Percentiles rank a stretch among this genome's conserved stretches.
phyloP scores from a whole-genome alignment of 2,329 filamentous ascomycete species.

The Balansia obtecta region DNA sequence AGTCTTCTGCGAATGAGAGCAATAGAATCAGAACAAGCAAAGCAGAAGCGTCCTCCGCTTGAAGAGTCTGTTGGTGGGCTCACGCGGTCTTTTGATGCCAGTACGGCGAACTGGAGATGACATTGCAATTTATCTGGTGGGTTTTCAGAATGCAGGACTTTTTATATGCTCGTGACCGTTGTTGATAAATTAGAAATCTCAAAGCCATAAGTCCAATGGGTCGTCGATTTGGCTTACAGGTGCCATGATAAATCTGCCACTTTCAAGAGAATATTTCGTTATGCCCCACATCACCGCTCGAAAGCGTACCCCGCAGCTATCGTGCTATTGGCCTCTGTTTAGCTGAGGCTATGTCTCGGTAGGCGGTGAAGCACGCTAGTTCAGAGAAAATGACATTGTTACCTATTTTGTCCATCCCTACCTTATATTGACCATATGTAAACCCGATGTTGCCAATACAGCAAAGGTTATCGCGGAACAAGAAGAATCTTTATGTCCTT shows the following conservation, averaged over 20 bases:
- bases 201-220: too few relatives aligned
- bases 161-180: too few relatives aligned
- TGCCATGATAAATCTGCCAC: background rate
- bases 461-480: too few relatives aligned
- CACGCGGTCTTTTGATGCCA: conserved; percentile 32
- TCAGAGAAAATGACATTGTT: background rate
- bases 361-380: background rate
- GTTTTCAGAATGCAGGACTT: too few relatives aligned
- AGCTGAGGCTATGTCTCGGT: background rate
- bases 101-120: conserved; percentile 27
- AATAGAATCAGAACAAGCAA: too few relatives aligned
- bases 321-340: background rate
- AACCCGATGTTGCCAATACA: too few relatives aligned
- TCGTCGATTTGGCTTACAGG: background rate
- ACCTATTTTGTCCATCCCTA: too few relatives aligned
- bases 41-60: background rate
- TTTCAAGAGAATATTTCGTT: conserved; percentile 1
- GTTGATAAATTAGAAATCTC: too few relatives aligned
- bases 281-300: background rate
- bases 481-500: background rate
- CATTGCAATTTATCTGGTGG: conserved; percentile 15
- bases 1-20: background rate
- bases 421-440: too few relatives aligned
- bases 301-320: background rate
- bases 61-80: conserved; percentile 9